Evolutionary conservation across 2,329 filamentous ascomycete genomes (phyloP).

Genomic region (Phoma sp.): DNA sequence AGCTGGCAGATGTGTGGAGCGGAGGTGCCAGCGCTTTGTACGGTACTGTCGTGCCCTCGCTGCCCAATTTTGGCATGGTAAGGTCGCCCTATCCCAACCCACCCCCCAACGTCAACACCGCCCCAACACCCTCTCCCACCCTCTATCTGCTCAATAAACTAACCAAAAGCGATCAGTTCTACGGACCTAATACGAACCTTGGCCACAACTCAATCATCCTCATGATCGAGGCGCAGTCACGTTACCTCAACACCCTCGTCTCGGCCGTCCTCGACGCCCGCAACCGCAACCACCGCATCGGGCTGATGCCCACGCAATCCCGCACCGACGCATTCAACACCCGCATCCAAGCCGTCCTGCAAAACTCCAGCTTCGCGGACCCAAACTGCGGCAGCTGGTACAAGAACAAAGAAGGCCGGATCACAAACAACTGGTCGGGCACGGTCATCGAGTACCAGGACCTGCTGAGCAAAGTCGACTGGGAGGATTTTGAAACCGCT

Average conservation of each 20-base stretch:
- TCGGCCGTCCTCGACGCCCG: constrained; percentile 56
- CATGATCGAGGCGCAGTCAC: constrained; percentile 66
- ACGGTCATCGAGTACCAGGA: constrained; percentile 64
- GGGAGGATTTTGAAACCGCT: constrained; percentile 52
- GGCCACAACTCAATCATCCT: constrained; percentile 64
- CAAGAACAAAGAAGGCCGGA: constrained; percentile 59
- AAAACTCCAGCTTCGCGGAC: constrained; percentile 58
- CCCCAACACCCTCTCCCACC: too few relatives aligned
- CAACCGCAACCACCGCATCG: constrained; percentile 47
- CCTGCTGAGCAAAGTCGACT: constrained; percentile 50
- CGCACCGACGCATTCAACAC: constrained; percentile 54
- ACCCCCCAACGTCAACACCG: too few relatives aligned
- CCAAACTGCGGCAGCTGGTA: constrained; percentile 63
- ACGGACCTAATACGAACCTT: constrained; percentile 62
- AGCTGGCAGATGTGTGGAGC: constrained; percentile 60
- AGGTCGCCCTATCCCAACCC: too few relatives aligned
- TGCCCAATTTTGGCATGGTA: constrained; percentile 62
- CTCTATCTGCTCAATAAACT: too few relatives aligned
- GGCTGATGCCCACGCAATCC: constrained; percentile 52
- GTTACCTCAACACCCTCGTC: constrained; percentile 61
- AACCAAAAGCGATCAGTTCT: constrained; percentile 42
- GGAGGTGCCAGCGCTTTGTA: constrained; percentile 58
- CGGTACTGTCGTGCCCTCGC: constrained; percentile 57
- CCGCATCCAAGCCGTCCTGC: constrained; percentile 53
- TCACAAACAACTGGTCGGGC: constrained; percentile 64